Percentiles rank a stretch among this genome's conserved stretches.
Evolutionary conservation across 1,284 basidiomycete genomes (phyloP).

Genomic region (Ustilago vetiveriae): DNA sequence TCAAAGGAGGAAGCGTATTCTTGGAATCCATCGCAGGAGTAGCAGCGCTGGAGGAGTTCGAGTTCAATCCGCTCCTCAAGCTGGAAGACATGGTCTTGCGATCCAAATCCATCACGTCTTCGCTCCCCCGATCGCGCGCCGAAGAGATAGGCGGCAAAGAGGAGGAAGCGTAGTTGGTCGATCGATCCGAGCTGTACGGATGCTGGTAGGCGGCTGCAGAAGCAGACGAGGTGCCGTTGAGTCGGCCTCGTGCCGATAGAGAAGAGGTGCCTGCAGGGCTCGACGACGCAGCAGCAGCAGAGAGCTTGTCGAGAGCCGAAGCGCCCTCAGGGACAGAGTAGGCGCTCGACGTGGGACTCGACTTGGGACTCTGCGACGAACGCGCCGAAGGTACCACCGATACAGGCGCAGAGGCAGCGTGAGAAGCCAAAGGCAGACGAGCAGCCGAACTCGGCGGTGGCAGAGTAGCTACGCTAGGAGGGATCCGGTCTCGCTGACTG

Average conservation of each 20-base stretch:
- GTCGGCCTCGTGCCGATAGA: conserved; percentile 29
- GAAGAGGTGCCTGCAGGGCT: conserved; percentile 14
- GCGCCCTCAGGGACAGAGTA: conserved; percentile 43
- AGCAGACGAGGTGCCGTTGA: conserved; percentile 14
- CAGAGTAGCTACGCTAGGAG: conserved; percentile 13
- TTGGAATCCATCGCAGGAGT: conserved; percentile 17
- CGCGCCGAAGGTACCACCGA: conserved; percentile 40
- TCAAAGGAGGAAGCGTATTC: conserved; percentile 40
- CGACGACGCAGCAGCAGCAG: conserved; percentile 13
- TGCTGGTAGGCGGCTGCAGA: conserved; percentile 34
- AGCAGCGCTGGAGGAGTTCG: not conserved
- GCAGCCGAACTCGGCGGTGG: conserved; percentile 19
- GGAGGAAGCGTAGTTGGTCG: conserved; percentile 36
- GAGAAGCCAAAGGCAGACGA: conserved; percentile 4
- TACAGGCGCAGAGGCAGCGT: conserved; percentile 39
- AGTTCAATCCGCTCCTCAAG: conserved; percentile 19
- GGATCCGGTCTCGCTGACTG: conserved; percentile 31
- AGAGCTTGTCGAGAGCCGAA: conserved; percentile 40
- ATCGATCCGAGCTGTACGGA: conserved; percentile 50
- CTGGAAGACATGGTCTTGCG: conserved; percentile 31
- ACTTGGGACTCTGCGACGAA: conserved; percentile 50
- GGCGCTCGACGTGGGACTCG: conserved; percentile 42
- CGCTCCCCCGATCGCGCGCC: conserved; percentile 24
- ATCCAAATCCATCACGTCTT: conserved; percentile 33
- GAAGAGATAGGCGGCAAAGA: conserved; percentile 47